These are phyloP conservation scores for Falciphora oryzae DNA, from an alignment of 2,329 filamentous ascomycete genomes.

Conservation along the genomic window DNA sequence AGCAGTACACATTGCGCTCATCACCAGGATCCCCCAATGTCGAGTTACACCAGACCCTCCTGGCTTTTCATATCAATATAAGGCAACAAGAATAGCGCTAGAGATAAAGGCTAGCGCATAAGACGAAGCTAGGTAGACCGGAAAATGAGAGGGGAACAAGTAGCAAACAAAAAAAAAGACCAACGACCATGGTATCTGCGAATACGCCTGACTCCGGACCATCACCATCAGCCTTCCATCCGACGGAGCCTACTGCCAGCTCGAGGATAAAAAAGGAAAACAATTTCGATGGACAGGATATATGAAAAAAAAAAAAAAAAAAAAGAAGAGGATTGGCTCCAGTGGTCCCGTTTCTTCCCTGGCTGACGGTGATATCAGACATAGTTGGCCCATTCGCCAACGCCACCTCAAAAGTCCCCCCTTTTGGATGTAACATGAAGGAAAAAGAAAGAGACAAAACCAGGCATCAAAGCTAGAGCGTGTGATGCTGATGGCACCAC, in stretches of 20 bases:
- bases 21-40: no score
- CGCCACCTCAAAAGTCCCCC: background rate
- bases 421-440: background rate
- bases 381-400: background rate
- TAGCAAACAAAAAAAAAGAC: background rate
- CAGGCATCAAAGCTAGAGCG: background rate
- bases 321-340: background rate
- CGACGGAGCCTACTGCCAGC: background rate
- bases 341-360: background rate
- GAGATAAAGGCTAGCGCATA: background rate
- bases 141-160: background rate
- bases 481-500: no score
- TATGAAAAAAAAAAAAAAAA: background rate
- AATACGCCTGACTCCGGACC: conserved; percentile 1
- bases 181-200: background rate
- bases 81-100: background rate
- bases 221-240: background rate
- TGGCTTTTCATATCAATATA: no score
- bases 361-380: background rate
- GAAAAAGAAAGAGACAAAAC: background rate
- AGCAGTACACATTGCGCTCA: no score
- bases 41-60: no score
- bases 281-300: background rate
- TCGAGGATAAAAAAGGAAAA: background rate
- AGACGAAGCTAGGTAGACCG: background rate